Percentiles rank a stretch among this genome's conserved stretches.
Conservation (phyloP, 2,329 filamentous ascomycete species). For the Beauveria brongniartii region DNA sequence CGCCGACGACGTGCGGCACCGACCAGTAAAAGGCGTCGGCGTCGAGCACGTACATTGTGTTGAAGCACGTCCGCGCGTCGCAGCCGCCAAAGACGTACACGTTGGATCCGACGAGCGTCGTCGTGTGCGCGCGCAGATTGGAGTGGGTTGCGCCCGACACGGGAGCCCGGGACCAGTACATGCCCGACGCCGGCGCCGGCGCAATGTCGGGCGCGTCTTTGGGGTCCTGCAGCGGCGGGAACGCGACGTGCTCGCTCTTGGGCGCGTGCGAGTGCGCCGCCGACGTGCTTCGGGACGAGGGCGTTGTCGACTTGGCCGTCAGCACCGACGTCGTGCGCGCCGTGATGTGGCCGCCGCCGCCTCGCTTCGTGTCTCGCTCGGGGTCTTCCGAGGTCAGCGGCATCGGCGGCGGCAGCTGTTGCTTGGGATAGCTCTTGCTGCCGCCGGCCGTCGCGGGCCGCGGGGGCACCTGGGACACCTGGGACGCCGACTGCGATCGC, state of each 20-base stretch:
- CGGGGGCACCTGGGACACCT: conserved; percentile 27
- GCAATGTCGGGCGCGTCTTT: conserved; percentile 51
- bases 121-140: conserved; percentile 57
- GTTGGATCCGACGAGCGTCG: conserved; percentile 57
- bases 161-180: conserved; percentile 63
- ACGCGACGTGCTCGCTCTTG: conserved; percentile 37
- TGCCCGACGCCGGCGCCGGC: conserved; percentile 57
- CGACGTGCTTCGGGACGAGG: conserved; percentile 14
- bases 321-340: conserved; percentile 8
- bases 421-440: conserved; percentile 10
- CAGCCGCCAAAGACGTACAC: conserved; percentile 63
- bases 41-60: conserved; percentile 60
- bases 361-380: conserved; percentile 15
- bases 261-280: conserved; percentile 20
- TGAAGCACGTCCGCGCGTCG: conserved; percentile 59
- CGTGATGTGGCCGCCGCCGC: not conserved
- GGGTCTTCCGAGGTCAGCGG: conserved; percentile 16
- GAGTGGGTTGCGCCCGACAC: conserved; percentile 55
- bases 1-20: conserved; percentile 54
- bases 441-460: conserved; percentile 20
- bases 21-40: conserved; percentile 65
- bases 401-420: conserved; percentile 19
- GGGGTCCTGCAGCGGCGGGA: conserved; percentile 50
- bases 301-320: conserved; percentile 17
- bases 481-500: conserved; percentile 43